Conservation (phyloP, 2,329 filamentous ascomycete genomes). For the Ceratocystis eucalypticola region DNA sequence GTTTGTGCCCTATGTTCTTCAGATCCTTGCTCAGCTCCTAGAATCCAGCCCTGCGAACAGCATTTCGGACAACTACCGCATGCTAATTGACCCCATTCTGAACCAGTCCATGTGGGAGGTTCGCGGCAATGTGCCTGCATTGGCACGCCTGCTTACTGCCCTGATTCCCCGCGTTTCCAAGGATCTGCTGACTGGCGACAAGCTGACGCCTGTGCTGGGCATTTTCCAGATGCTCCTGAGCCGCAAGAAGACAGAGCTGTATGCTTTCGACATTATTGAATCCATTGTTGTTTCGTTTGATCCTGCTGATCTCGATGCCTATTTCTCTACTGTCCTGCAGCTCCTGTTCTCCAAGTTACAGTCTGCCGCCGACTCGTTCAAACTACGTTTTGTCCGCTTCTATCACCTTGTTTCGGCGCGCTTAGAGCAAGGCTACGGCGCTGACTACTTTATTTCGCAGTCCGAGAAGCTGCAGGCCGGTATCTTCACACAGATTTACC, state of each 20-base stretch:
- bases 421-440: conserved; percentile 66
- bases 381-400: conserved; percentile 79
- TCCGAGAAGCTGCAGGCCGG: conserved; percentile 69
- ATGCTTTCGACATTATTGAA: conserved; percentile 85
- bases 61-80: conserved; percentile 68
- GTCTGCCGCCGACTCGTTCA: conserved; percentile 59
- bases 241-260: conserved; percentile 69
- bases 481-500: conserved; percentile 75
- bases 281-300: conserved; percentile 61
- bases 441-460: conserved; percentile 80
- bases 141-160: conserved; percentile 69
- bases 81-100: conserved; percentile 64
- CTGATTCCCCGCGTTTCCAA: conserved; percentile 67
- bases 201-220: conserved; percentile 77
- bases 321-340: conserved; percentile 66
- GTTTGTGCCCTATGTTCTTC: conserved; percentile 93
- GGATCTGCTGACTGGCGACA: conserved; percentile 62
- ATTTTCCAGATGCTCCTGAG: conserved; percentile 86
- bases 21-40: conserved; percentile 79
- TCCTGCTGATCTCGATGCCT: conserved; percentile 52
- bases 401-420: conserved; percentile 82
- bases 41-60: conserved; percentile 71
- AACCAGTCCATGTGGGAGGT: conserved; percentile 79
- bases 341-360: conserved; percentile 69
- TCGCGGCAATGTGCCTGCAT: conserved; percentile 81